phyloP scores from a whole-genome alignment of 164 flowering plant genomes.

The Aristolochia californica region DNA sequence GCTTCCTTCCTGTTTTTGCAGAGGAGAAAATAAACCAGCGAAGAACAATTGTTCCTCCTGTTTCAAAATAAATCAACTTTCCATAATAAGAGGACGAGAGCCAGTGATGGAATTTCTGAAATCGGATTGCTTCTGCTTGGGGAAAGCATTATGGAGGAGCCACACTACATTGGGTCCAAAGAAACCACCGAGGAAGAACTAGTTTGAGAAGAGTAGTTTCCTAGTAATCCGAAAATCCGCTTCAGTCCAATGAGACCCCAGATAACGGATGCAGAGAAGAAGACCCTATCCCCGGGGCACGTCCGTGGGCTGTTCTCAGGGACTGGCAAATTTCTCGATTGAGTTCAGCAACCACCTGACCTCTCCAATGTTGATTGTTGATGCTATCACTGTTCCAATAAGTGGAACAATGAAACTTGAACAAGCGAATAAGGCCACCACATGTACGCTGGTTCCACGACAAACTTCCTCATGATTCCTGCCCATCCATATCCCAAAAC shows the following conservation, averaged over 20 bases:
- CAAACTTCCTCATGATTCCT: constrained; percentile 38
- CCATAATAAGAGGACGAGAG: too few relatives aligned
- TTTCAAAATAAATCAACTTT: too few relatives aligned
- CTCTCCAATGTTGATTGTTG: constrained; percentile 43
- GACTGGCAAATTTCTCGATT: constrained; percentile 53
- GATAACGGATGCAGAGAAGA: constrained; percentile 90
- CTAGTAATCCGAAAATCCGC: constrained; percentile 62
- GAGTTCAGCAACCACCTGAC: constrained; percentile 56
- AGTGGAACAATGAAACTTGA: constrained; percentile 50
- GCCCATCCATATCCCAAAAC: constrained; percentile 58
- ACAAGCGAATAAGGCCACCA: constrained; percentile 55
- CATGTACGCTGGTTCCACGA: constrained; percentile 56
- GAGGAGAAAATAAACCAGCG: too few relatives aligned
- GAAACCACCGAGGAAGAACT: constrained; percentile 91
- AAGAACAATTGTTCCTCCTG: too few relatives aligned
- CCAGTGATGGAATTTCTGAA: too few relatives aligned
- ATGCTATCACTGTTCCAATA: constrained; percentile 62
- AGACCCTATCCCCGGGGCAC: constrained; percentile 76
- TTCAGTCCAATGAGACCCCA: constrained; percentile 88
- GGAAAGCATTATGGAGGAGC: constrained; percentile 70
- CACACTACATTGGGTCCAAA: constrained; percentile 69
- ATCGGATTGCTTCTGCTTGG: constrained; percentile 44
- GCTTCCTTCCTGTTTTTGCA: too few relatives aligned
- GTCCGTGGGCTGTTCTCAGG: constrained; percentile 68
- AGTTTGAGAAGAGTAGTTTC: constrained; percentile 59